A percentile compares a stretch with the other conserved stretches of the same genome.
These are phyloP conservation scores for Lasiodiplodia gonubiensis DNA, from an alignment of 2,329 filamentous ascomycete genomes.

Conservation along the genomic window DNA sequence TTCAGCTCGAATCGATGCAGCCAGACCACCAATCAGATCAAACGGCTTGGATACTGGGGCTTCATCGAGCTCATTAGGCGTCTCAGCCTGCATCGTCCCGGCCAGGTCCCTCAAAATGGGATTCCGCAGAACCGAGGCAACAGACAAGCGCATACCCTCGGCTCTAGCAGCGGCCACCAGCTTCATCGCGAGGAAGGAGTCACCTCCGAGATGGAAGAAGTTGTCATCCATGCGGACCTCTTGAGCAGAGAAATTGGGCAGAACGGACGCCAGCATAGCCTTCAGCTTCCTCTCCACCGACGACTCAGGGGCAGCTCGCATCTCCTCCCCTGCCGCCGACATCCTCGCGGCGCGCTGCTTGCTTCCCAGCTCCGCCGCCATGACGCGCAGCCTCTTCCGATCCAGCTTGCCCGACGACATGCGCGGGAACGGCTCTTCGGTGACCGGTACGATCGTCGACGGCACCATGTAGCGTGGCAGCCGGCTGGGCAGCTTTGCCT, in stretches of 20 bases:
- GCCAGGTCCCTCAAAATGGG: conserved; percentile 56
- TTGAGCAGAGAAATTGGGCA: conserved; percentile 21
- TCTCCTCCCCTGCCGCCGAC: not conserved
- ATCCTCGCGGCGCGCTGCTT: not conserved
- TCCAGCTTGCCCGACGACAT: conserved; percentile 52
- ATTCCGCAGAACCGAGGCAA: conserved; percentile 62
- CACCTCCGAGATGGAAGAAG: conserved; percentile 67
- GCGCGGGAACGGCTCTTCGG: conserved; percentile 45
- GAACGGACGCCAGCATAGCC: conserved; percentile 11
- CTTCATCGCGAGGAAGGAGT: conserved; percentile 67
- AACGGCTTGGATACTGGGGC: conserved; percentile 35
- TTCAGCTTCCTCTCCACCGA: not conserved
- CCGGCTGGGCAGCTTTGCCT: conserved; percentile 29
- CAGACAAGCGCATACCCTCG: conserved; percentile 57
- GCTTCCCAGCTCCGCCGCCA: conserved; percentile 29
- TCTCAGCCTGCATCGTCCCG: not conserved
- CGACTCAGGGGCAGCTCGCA: not conserved
- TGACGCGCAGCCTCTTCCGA: conserved; percentile 34
- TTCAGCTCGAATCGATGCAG: conserved; percentile 39
- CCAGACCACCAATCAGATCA: conserved; percentile 35
- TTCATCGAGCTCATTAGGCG: conserved; percentile 16
- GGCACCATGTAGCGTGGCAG: conserved; percentile 49
- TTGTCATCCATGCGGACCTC: conserved; percentile 61
- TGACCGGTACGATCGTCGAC: conserved; percentile 51
- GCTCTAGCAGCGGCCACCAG: conserved; percentile 61